Conservation (phyloP, 78 protist genomes). For the Emiliania huxleyi region DNA sequence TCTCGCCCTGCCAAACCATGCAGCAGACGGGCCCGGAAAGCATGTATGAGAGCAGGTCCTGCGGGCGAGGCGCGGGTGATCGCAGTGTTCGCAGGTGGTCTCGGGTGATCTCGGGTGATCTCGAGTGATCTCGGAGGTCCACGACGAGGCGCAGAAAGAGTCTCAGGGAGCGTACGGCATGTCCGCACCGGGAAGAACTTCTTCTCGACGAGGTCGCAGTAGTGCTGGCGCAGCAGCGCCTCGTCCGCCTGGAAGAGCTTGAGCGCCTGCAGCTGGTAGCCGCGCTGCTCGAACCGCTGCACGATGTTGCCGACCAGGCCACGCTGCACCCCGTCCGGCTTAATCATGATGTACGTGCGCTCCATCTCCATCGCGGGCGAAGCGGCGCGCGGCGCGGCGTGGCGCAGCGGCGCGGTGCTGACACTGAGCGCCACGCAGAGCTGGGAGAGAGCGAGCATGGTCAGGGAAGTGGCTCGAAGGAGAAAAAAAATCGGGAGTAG, state of each 20-base stretch:
- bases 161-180: too few species aligned
- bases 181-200: slow-evolving; percentile 77
- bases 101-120: too few species aligned
- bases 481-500: too few species aligned
- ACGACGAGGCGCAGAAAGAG: too few species aligned
- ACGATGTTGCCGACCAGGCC: slow-evolving; percentile 83
- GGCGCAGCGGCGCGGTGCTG: too few species aligned
- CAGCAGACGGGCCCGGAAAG: slow-evolving; percentile 35
- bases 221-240: slow-evolving; percentile 60
- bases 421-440: too few species aligned
- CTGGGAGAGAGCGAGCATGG: too few species aligned
- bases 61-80: too few species aligned
- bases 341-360: slow-evolving; percentile 69
- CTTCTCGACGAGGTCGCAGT: slow-evolving; percentile 62
- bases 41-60: slow-evolving; percentile 58
- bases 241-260: slow-evolving; percentile 44
- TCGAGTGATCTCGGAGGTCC: too few species aligned
- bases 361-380: slow-evolving; percentile 31
- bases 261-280: slow-evolving; percentile 76
- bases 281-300: slow-evolving; percentile 79
- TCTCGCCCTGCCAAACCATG: slow-evolving; percentile 46
- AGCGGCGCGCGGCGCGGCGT: neutral
- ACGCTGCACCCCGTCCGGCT: slow-evolving; percentile 85
- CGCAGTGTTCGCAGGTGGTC: too few species aligned
- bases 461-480: too few species aligned